Percentiles rank a stretch among this genome's conserved stretches.
Evolutionary conservation across 148 eudicot species (phyloP).

Genomic region (Euryodendron excelsum): DNA sequence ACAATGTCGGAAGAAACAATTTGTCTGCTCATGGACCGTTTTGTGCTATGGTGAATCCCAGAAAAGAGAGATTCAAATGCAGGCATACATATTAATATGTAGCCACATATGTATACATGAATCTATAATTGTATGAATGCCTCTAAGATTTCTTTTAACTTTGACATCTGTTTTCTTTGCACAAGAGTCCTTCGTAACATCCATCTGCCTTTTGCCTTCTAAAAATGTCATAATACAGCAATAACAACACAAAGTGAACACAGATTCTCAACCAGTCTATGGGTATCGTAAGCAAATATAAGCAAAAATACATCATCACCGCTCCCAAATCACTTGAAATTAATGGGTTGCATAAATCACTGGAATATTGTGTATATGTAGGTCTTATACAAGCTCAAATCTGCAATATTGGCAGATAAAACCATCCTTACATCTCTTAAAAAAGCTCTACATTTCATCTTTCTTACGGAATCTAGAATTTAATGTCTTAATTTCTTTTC

Average conservation of each 20-base stretch:
- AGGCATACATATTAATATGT: neutral
- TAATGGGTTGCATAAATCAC: neutral
- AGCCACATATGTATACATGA: neutral
- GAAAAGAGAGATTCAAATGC: neutral
- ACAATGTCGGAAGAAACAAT: conserved; percentile 52
- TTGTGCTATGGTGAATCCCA: conserved; percentile 46
- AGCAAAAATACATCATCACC: neutral
- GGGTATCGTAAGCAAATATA: too few species aligned
- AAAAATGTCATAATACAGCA: neutral
- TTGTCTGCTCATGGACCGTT: conserved; percentile 64
- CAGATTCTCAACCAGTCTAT: neutral
- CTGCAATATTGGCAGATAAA: neutral
- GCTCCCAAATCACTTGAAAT: neutral
- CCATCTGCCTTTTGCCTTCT: neutral
- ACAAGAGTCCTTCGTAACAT: neutral
- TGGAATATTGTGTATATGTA: neutral
- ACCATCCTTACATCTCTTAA: neutral
- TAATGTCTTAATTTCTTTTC: neutral
- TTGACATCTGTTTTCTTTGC: too few species aligned
- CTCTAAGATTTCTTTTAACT: neutral
- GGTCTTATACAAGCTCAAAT: neutral
- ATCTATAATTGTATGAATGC: conserved; percentile 10
- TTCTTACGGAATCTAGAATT: neutral
- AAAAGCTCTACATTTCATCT: neutral
- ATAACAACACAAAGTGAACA: neutral